Evolutionary conservation across 2,329 filamentous ascomycete species (phyloP).

Genomic region (Fusarium mexicanum): DNA sequence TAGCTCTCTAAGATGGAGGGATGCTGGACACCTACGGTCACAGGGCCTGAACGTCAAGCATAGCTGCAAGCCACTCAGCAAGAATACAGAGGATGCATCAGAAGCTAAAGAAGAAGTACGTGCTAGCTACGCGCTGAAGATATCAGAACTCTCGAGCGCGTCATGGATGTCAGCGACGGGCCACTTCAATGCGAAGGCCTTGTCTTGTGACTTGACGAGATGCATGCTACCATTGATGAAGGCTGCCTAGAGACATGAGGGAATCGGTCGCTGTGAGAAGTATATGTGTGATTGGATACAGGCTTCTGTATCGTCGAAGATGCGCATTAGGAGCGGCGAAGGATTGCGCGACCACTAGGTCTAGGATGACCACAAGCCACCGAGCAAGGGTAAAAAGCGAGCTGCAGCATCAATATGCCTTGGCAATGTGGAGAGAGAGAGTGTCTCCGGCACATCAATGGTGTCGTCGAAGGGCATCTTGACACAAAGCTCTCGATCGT

Average conservation of each 20-base stretch:
- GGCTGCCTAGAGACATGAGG: accelerated
- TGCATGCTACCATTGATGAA: too few relatives aligned
- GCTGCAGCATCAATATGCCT: neutral
- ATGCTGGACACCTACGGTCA: neutral
- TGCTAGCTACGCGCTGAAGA: neutral
- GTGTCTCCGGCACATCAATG: too few relatives aligned
- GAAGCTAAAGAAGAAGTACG: neutral
- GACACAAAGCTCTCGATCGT: accelerated
- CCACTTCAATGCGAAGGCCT: too few relatives aligned
- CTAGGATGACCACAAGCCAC: neutral
- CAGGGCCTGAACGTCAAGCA: neutral
- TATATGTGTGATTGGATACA: neutral
- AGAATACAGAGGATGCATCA: neutral
- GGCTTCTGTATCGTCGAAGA: neutral
- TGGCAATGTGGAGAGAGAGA: too few relatives aligned
- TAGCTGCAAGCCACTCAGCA: neutral
- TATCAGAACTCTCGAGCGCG: accelerated
- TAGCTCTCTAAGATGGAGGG: neutral
- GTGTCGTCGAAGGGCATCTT: too few relatives aligned
- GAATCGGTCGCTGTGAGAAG: accelerated
- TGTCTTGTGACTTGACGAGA: neutral
- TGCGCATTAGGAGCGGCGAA: neutral
- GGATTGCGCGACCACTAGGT: neutral
- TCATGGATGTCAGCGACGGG: neutral
- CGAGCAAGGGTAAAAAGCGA: neutral